Base-by-base conservation (phyloP, 1,284 basidiomycete species). In the Peniophora sp. region DNA sequence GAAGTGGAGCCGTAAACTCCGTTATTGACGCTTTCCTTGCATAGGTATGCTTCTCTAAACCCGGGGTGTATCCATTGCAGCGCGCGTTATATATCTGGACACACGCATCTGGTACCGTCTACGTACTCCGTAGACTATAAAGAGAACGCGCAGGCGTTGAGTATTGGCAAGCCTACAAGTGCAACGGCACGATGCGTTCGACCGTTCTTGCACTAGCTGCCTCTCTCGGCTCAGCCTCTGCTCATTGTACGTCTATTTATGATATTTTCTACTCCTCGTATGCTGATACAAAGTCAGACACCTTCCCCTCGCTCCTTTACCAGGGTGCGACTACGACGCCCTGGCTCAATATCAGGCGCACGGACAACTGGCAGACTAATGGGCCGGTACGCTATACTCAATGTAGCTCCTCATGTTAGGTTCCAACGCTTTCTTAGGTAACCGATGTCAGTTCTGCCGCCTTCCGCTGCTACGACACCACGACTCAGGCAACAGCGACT, bases 281-380 rank as follows among this genome's bases (percentile, higher is more conserved):
- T 16, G 27, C 27, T 25, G 20, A 49, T 9, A 25, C 8, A 9
- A 9, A n/a, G 36, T 47, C 49, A 74, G 71, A 73, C 59, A 71
- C 70, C 10, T 68, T 73, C 59, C 69, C 71, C 2, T 64, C 65
- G 22, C 64, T 74, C 12, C 61, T 71, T 50, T 63, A 69, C 6
- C 64, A 67, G 25, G 72, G 72, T 8, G 53, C 53, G 9, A 61
- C 59, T 6, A 72, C 70, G 2, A 53, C 69, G 3, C 61, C 57
- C 23, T 76, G 72, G 72, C 55, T 59, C 8, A 67, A 75, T 54
- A 68, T 75, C 51, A 63, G 73, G 34, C 52, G 63, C 56, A 75
- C 72, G n/a, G 72, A 73, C 58, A 75, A 76, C 61, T 72, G 61
- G 58, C 64, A 73, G 52, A 62, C 58, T 34, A 68, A 68, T 17